These are phyloP conservation scores for Aspergillus quadrilineatus DNA, from an alignment of 2,329 filamentous ascomycete genomes.

Conservation along the genomic window DNA sequence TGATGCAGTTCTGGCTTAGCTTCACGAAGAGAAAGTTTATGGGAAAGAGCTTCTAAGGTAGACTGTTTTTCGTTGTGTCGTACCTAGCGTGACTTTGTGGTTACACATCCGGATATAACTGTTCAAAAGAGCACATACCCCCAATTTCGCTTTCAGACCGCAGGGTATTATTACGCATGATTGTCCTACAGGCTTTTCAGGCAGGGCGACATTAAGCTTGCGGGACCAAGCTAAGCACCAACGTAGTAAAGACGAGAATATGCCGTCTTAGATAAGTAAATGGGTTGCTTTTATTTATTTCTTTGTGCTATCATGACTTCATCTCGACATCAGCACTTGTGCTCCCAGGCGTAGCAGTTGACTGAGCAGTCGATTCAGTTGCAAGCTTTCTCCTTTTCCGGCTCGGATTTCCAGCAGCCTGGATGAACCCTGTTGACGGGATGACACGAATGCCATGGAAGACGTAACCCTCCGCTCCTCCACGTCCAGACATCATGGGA, in stretches of 20 bases:
- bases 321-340: conserved; percentile 31
- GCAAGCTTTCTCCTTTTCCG: conserved; percentile 65
- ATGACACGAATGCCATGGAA: conserved; percentile 80
- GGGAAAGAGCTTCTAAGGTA: conserved; percentile 76
- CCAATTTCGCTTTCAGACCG: background rate
- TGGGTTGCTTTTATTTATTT: background rate
- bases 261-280: background rate
- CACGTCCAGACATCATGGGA: conserved; percentile 84
- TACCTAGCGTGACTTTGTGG: conserved; percentile 4
- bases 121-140: background rate
- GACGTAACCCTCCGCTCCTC: conserved; percentile 86
- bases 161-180: background rate
- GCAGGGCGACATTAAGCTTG: background rate
- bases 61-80: conserved; percentile 6
- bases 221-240: too few relatives aligned
- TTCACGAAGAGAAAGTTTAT: conserved; percentile 99
- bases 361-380: conserved; percentile 15
- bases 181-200: background rate
- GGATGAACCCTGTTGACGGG: conserved; percentile 74
- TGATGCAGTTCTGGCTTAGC: conserved; percentile 90
- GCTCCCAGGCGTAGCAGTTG: conserved; percentile 22
- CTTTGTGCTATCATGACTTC: conserved; percentile 21
- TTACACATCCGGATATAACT: conserved; percentile 1
- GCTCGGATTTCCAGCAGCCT: conserved; percentile 73
- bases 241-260: too few relatives aligned